Evolutionary conservation across 2,329 filamentous ascomycete genomes (phyloP).

Genomic region (Aspergillus phoenicis): DNA sequence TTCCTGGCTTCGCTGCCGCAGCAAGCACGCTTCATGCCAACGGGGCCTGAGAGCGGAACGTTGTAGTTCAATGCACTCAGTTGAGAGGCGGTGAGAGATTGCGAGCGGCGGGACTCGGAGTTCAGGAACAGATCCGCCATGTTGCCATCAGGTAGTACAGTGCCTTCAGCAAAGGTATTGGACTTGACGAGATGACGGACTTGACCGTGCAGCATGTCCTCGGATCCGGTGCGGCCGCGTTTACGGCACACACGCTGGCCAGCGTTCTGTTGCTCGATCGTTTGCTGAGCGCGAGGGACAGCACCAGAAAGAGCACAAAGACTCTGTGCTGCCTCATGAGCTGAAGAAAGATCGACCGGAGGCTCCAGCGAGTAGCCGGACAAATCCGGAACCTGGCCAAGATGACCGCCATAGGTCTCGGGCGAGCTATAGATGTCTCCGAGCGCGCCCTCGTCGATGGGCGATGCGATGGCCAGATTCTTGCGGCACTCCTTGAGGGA

Average conservation of each 20-base stretch:
- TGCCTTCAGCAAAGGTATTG: slow-evolving; percentile 27
- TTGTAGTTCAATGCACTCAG: slow-evolving; percentile 26
- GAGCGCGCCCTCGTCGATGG: slow-evolving; percentile 41
- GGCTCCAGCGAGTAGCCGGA: slow-evolving; percentile 39
- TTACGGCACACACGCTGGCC: slow-evolving; percentile 38
- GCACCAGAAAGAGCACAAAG: slow-evolving; percentile 45
- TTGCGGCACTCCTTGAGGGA: slow-evolving; percentile 42
- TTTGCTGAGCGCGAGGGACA: slow-evolving; percentile 24
- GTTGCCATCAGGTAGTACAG: slow-evolving; percentile 36
- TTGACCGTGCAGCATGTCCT: slow-evolving; percentile 42
- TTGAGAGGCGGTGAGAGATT: slow-evolving; percentile 18
- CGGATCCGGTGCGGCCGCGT: slow-evolving; percentile 44
- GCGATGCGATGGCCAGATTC: slow-evolving; percentile 40
- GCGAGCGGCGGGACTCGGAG: slow-evolving; percentile 22
- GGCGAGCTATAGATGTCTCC: slow-evolving; percentile 40
- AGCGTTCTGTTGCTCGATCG: slow-evolving; percentile 13
- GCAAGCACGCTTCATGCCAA: slow-evolving; percentile 45
- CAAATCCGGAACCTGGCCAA: slow-evolving; percentile 36
- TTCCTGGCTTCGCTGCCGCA: slow-evolving; percentile 43
- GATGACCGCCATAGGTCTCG: slow-evolving; percentile 30
- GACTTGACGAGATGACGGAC: slow-evolving; percentile 42
- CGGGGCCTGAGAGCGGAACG: slow-evolving; percentile 37
- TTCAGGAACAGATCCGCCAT: slow-evolving; percentile 37
- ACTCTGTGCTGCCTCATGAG: slow-evolving; percentile 45
- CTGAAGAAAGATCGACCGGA: slow-evolving; percentile 29